Conservation (phyloP, 169 alveolate species). For the Eimeria mitis region DNA sequence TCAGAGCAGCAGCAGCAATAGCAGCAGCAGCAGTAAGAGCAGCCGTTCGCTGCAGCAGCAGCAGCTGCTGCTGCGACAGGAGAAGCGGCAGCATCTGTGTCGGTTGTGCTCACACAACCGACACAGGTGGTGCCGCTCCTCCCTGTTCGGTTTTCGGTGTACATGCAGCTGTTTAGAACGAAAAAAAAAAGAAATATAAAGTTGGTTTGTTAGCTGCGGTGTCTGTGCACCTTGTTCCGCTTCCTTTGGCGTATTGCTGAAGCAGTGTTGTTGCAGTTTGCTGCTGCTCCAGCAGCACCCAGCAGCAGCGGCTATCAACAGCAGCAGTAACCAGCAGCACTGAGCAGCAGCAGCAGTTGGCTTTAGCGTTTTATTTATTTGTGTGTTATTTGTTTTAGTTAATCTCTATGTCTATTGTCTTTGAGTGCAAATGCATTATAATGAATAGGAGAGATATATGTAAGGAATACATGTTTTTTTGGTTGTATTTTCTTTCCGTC, state of each 20-base stretch:
- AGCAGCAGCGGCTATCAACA: background rate
- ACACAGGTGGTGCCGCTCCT: no score
- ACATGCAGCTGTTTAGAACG: background rate
- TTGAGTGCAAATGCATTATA: conserved; percentile 82
- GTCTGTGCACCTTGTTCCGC: background rate
- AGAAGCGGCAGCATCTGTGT: background rate
- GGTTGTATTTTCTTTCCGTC: conserved; percentile 18
- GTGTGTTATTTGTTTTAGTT: background rate
- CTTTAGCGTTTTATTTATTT: background rate
- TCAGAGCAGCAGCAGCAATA: background rate
- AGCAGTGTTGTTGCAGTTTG: background rate
- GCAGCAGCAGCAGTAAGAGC: background rate
- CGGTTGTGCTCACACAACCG: no score
- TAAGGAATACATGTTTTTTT: conserved; percentile 84
- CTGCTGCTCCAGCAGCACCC: background rate
- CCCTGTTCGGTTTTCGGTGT: no score
- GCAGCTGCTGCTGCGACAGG: background rate
- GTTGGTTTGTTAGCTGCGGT: background rate
- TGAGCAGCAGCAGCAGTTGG: background rate
- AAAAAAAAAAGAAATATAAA: no score
- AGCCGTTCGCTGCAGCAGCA: background rate
- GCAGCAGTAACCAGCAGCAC: background rate
- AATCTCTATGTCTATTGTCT: background rate
- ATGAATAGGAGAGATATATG: conserved; percentile 86
- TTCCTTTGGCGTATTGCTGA: no score